Evolutionary conservation across 2,329 filamentous ascomycete genomes (phyloP), one percentile per base, ranked within the genome.

Genomic region (Epichloe gansuensis): DNA sequence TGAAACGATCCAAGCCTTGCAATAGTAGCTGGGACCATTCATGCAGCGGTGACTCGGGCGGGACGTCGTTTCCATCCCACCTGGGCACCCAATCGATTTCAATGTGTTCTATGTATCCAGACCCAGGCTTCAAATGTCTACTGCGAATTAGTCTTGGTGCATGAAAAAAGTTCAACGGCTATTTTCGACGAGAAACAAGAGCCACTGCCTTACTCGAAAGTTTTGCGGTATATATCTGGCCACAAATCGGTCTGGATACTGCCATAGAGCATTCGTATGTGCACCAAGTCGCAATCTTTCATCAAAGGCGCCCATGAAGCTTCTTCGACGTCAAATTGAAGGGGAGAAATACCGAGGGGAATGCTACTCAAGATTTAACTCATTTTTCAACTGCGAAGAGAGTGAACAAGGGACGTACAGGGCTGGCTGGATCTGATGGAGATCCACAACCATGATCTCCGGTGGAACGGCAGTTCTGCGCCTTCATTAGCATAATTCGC

Each of bases 41-140:
- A 44, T 72, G 67, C 15, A 91, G 70, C 31, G 75, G 71, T 7
- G 83, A 80, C 39, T 79, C 69, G 4, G 68, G 57, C 11, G 78
- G 74, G 13, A 86, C 68, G 1, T 80, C 79, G 38, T 76, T 75
- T 59, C 87, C 81, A 56, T 89, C 84, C 61, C 81, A 85, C 49
- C 80, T 80, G 17, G 89, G 88, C 47, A 78, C 73, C 67, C 87
- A 87, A 66, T 97, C 89, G 51, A 97, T 85, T 65, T 97, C 91
- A 47, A 95, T 80, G 59, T 95, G 89, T 67, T 97, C 90, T 51
- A 96, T 76, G 63, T 76, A 78, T 51, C 90, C 91, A 41, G 72
- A 76, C 1, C 84, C 83, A 1, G 89, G 88, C 59, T 81, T 82
- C 27, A 96, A 74, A 63, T 94, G 87, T 50, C 85, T 89, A 47